Evolutionary conservation across 1,284 basidiomycete species (phyloP), one percentile per base, ranked within the genome.

Genomic region (Heterobasidion occidentale): DNA sequence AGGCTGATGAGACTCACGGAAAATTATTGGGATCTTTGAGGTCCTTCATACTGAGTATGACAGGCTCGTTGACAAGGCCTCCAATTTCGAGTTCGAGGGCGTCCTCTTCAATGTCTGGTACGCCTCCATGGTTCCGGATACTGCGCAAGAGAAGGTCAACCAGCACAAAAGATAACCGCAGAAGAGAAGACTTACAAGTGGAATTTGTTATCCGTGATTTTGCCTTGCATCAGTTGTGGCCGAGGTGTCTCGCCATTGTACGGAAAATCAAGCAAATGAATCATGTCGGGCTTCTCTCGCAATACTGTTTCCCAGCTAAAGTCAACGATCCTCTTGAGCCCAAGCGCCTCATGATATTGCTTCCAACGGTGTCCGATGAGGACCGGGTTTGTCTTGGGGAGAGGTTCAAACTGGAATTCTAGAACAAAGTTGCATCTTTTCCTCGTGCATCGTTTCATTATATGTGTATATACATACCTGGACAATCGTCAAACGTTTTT

Each of bases 351-450:
- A 60, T 81, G 78, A 58, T 81, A 81, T 60, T 78, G 75, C 60
- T 79, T 80, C 77, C 78, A 81, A 20, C 80, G 75, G 59, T 76
- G 64, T 8, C 78, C 78, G 51, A 77, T 70, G 14, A 81, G 68
- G 51, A 81, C 68, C 0, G 78, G 78, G 57, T 81, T 81, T n/a
- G 76, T 78, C 35, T 73, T 68, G 1, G 78, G 78, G 7, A 80
- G 69, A 2, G 78, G 77, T 7, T 69, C 74, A 35, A 76, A 70
- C 62, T 81, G 79, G 59, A 80, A 80, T 58, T 80, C 77, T 76
- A 27, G 59, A 20, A 20, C 46, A 36, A 49, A 20, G 17, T 49
- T 15, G 47, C 12, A 46, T 46, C 45, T n/a, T 27, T 27, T 34
- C 36, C 8, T 20, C n/a, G 35, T 20, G 20, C 42, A 15, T 36